Conservation (phyloP, 176 grass and related monocot species). For the Calamus simplicifolius region DNA sequence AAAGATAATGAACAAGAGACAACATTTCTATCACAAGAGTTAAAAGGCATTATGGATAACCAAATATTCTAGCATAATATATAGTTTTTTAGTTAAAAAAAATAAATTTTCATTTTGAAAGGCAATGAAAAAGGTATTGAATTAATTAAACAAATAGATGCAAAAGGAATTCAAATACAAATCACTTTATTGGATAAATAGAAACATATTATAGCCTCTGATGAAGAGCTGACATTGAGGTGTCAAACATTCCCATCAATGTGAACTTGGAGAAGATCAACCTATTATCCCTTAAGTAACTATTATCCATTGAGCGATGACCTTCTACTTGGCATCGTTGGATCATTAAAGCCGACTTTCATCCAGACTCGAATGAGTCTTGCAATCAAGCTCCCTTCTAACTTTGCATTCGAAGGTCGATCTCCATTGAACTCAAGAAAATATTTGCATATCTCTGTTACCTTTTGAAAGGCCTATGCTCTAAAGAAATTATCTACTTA, state of each 20-base stretch:
- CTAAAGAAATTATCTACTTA: slow-evolving; percentile 2
- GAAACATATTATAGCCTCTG: too few relatives aligned
- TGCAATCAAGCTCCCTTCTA: background rate
- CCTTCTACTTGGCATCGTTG: too few relatives aligned
- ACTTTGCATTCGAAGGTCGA: background rate
- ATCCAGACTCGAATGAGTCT: background rate
- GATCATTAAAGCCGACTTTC: background rate
- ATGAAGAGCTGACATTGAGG: too few relatives aligned
- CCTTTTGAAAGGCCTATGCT: background rate
- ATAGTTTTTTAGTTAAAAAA: background rate
- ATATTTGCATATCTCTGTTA: too few relatives aligned
- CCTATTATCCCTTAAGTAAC: background rate
- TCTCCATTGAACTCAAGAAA: background rate
- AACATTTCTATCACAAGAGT: background rate
- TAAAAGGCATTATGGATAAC: background rate
- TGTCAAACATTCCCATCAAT: background rate
- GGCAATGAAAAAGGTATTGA: background rate
- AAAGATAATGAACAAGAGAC: background rate
- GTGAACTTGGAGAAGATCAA: background rate
- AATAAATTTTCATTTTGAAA: background rate
- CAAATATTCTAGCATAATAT: background rate
- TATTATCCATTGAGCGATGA: background rate
- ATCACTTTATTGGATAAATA: too few relatives aligned
- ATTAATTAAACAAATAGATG: too few relatives aligned
- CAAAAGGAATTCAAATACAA: too few relatives aligned